Evolutionary conservation across 768 basidiomycete species (phyloP), one percentile per base, ranked within the genome.

Genomic region (Xanthoconium stramineum): DNA sequence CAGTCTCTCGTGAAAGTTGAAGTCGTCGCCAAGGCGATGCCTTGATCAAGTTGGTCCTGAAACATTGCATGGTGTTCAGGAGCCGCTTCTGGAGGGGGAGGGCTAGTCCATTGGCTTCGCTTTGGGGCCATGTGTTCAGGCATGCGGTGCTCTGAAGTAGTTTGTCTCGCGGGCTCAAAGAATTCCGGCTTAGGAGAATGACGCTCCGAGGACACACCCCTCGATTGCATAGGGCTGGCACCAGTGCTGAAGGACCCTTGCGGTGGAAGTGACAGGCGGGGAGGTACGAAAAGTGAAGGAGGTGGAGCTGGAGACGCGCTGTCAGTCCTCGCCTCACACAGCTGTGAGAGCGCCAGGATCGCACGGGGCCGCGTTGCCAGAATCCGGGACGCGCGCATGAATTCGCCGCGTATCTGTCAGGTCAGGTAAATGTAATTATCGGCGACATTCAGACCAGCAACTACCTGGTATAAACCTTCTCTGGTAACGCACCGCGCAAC

Each of bases 401-500:
- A 96, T 75, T 98, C 96, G 10, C 96, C 95, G 14, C 96, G 94
- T 66, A 99, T 94, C 95, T 98, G 62, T 9, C 44, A 32, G 5
- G 9, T 17, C n/a, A 51, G 33, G n/a, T 63, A n/a, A 51, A 38
- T 15, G 20, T 13, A 33, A 29, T 19, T 37, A 15, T 14, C 38
- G 12, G n/a, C 28, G 11, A 6, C 6, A 35, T 37, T 17, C 32
- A 24, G 37, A 53, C 39, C 10, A 12, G 38, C 24, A 32, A 43
- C 64, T 66, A 95, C 95, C 40, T 91, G 93, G 66, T 97, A 98
- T 53, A 99, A 78, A 3, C 96, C 96, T 69, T 99, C 96, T 65
- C 88, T 89, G 17, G 96, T 98, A 19, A 98, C 96, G 62, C 95
- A 98, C 62, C 96, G 83, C 10, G 94, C 89, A 46, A 99, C 96